Evolutionary conservation across 345 rosid genomes (phyloP).

Genomic region (Bretschneidera sinensis): DNA sequence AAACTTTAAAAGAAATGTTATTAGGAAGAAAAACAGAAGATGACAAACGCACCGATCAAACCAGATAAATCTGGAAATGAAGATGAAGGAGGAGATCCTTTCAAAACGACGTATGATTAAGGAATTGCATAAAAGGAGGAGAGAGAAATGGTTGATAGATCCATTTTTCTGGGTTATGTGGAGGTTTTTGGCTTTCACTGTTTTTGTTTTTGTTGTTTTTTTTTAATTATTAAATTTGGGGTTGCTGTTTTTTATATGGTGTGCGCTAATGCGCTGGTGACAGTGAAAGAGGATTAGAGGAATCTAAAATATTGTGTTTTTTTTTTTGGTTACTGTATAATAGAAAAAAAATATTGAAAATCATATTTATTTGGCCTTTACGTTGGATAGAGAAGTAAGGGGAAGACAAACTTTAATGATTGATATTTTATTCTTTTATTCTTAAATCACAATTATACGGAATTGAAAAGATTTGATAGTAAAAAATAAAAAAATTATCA

Average conservation of each 20-base stretch:
- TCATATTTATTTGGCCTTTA: too few relatives aligned
- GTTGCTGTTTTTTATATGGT: slow-evolving; percentile 2
- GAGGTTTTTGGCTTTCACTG: not conserved
- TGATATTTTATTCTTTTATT: too few relatives aligned
- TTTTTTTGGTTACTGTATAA: too few relatives aligned
- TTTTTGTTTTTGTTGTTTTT: not conserved
- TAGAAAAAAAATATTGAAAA: too few relatives aligned
- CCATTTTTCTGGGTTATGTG: not conserved
- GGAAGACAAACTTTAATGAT: too few relatives aligned
- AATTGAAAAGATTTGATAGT: too few relatives aligned
- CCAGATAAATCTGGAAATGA: slow-evolving; percentile 3
- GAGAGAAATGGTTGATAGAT: slow-evolving; percentile 17
- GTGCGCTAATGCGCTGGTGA: slow-evolving; percentile 24
- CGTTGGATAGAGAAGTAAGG: too few relatives aligned
- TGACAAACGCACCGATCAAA: slow-evolving; percentile 21
- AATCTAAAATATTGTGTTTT: too few relatives aligned
- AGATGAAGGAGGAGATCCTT: not conserved
- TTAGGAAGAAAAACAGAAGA: not conserved
- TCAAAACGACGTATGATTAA: slow-evolving; percentile 11
- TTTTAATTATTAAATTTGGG: not conserved
- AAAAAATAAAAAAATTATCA: too few relatives aligned
- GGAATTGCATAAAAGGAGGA: not conserved
- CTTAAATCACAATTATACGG: too few relatives aligned
- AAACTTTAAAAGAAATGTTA: too few relatives aligned
- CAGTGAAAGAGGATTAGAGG: slow-evolving; percentile 12